Percentiles rank a stretch among this genome's conserved stretches.
Evolutionary conservation across 805 yeast species (phyloP).

Genomic region (Saccharomycopsis fibuligera): DNA sequence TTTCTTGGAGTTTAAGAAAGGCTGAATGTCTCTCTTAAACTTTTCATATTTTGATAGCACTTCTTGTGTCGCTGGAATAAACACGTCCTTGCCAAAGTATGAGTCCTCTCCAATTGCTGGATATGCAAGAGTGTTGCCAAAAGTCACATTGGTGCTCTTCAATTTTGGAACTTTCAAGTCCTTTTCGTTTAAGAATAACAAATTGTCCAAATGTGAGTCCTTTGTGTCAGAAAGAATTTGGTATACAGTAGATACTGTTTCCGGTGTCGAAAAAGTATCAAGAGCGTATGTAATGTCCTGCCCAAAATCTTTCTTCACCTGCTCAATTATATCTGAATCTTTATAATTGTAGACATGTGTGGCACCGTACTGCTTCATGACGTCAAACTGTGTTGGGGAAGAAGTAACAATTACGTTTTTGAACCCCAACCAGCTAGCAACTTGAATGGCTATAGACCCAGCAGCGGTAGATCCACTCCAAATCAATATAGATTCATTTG

Average conservation of each 20-base stretch:
- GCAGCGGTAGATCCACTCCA: conserved; percentile 70
- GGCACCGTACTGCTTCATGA: conserved; percentile 43
- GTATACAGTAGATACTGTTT: neutral
- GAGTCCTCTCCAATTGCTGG: neutral
- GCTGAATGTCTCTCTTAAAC: neutral
- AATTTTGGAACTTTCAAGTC: neutral
- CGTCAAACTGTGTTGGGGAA: conserved; percentile 38
- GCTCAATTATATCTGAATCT: conserved; percentile 39
- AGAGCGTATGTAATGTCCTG: conserved; percentile 28
- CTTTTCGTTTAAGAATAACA: neutral
- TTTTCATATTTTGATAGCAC: neutral
- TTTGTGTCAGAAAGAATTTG: neutral
- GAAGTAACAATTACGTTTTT: conserved; percentile 46
- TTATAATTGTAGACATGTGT: conserved; percentile 44
- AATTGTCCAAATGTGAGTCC: neutral
- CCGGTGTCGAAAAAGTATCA: conserved; percentile 26
- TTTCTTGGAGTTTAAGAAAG: neutral
- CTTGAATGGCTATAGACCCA: conserved; percentile 53
- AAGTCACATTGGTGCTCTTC: neutral
- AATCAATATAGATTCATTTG: conserved; percentile 38
- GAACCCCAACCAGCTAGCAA: conserved; percentile 43
- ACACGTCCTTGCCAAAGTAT: neutral
- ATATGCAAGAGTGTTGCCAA: neutral
- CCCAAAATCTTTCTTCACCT: conserved; percentile 31
- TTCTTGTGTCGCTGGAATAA: neutral